Base-by-base conservation (phyloP, 2,329 filamentous ascomycete genomes). In the Alternaria novae-zelandiae region DNA sequence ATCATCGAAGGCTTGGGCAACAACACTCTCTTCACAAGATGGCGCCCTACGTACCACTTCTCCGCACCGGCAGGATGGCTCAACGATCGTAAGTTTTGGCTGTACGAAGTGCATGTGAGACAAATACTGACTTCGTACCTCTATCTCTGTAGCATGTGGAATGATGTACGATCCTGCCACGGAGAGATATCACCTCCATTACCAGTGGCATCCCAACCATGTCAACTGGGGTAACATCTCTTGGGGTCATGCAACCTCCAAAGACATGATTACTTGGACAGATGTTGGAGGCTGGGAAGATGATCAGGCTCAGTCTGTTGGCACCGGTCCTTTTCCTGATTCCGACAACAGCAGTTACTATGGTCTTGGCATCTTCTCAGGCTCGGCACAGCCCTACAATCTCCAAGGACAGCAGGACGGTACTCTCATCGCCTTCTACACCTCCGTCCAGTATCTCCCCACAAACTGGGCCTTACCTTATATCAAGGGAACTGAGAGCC, bases 321-420 rank as follows among this genome's bases (percentile, higher is more conserved):
- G 77, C 6, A 81, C 82, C 8, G 78, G 78, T 13, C 82, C 81
- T 58, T 49, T 67, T 4, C 68, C 70, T 10, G 65, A 68, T 10
- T 74, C 71, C 9, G 55, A 65, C 20, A 75, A 78, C 59, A 78
- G 78, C 44, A 74, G 77, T 8, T 86, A 87, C 68, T 83, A 87
- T 60, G 79, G 82, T 2, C 77, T 86, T 12, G 85, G 85, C 1
- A 83, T 86, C 30, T 87, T 87, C 71, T 85, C 82, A 5, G 86
- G 86, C 4, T 85, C 83, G 41, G 80, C 81, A 5, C 81, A 83
- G 64, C 82, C 85, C 2, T 82, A 84, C 8, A 85, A 85, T 12
- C 72, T 84, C 0, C 67, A 80, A 5, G 84, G 84, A 30, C 80
- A 84, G 60, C 69, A 79, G 43, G 79, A 85, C 64, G 83, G 82